phyloP scores from a whole-genome alignment of 176 grass and related monocot genomes.

The Bonia amplexicaulis region DNA sequence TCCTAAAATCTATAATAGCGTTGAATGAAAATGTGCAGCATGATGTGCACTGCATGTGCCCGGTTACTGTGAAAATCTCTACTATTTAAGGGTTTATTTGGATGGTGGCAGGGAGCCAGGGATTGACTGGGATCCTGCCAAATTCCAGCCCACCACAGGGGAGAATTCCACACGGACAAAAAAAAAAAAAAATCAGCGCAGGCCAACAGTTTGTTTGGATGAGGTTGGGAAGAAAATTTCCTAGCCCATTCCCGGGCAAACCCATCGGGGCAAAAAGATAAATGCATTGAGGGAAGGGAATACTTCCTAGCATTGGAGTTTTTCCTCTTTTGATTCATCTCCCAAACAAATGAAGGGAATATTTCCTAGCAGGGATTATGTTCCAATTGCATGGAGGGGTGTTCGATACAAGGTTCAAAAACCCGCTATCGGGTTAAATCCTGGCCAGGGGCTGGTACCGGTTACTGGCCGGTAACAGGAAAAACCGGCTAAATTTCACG shows the following conservation, averaged over 20 bases:
- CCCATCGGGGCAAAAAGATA: not conserved
- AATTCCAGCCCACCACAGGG: not conserved
- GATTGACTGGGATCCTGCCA: not conserved
- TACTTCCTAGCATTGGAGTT: not conserved
- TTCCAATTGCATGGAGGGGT: too few species aligned
- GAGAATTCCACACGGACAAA: not conserved
- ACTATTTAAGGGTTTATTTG: not conserved
- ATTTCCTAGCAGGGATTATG: not conserved
- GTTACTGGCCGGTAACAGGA: too few species aligned
- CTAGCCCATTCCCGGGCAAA: not conserved
- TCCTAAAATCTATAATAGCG: not conserved
- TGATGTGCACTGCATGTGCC: not conserved
- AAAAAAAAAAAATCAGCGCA: not conserved
- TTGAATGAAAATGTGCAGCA: not conserved
- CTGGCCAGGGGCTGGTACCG: too few species aligned
- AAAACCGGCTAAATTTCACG: too few species aligned
- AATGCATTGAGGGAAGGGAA: not conserved
- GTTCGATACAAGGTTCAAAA: too few species aligned
- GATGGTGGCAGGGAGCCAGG: not conserved
- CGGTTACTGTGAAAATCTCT: not conserved
- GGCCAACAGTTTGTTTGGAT: not conserved
- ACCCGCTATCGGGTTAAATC: too few species aligned
- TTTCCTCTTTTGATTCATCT: not conserved
- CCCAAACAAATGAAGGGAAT: not conserved
- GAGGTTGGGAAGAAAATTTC: not conserved